phyloP scores from a whole-genome alignment of 345 rosid genomes.

The Microcos paniculata region DNA sequence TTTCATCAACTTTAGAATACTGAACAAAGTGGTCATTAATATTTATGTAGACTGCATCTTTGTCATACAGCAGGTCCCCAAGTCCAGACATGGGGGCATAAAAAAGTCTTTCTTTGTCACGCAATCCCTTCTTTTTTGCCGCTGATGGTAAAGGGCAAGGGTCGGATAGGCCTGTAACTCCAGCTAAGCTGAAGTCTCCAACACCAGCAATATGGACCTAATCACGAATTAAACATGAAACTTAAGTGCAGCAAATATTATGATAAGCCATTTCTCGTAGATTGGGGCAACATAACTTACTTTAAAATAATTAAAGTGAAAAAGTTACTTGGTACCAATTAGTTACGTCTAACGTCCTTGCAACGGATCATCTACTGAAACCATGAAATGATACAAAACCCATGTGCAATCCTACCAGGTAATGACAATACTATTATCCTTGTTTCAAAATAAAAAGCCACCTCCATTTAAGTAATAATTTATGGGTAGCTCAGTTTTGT shows the following conservation, averaged over 20 bases:
- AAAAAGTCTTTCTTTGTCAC: conserved; percentile 86
- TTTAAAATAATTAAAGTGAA: not conserved
- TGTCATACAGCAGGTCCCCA: conserved; percentile 92
- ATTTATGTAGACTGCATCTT: conserved; percentile 96
- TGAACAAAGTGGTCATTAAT: conserved; percentile 90
- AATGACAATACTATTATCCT: not conserved
- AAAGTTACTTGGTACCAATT: not conserved
- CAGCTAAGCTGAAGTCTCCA: conserved; percentile 83
- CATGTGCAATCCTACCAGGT: not conserved
- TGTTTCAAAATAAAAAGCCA: not conserved
- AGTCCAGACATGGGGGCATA: conserved; percentile 99
- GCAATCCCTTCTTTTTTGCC: conserved; percentile 80
- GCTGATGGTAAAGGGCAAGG: conserved; percentile 97
- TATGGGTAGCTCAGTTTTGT: not conserved
- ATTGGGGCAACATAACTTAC: not conserved
- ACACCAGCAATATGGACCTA: conserved; percentile 99
- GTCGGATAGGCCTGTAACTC: conserved; percentile 76
- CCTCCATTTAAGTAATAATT: not conserved
- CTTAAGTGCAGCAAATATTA: not conserved
- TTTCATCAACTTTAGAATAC: conserved; percentile 72
- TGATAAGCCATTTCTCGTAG: not conserved
- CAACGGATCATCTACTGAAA: not conserved
- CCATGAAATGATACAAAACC: not conserved
- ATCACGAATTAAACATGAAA: conserved; percentile 20
- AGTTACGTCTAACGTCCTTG: not conserved